These are phyloP conservation scores for Brassica cretica DNA, from an alignment of 345 rosid species.

Conservation along the genomic window DNA sequence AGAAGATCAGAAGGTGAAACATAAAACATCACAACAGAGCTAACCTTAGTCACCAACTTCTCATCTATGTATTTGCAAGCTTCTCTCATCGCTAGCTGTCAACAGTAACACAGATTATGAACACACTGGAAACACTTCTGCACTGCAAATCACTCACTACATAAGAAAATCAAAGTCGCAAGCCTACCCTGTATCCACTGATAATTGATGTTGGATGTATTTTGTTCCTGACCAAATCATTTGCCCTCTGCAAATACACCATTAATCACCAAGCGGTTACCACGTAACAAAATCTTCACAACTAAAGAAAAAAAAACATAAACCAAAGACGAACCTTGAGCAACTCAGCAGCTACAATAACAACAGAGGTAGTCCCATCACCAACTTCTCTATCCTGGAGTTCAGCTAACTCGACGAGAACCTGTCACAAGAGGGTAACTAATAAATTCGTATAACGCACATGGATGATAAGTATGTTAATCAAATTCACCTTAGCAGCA, in stretches of 20 bases:
- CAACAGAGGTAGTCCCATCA: conserved; percentile 52
- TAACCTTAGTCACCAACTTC: conserved; percentile 81
- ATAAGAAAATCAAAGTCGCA: neutral
- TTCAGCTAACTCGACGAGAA: conserved; percentile 95
- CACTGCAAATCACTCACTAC: neutral
- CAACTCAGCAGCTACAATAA: conserved; percentile 85
- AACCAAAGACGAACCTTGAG: conserved; percentile 24
- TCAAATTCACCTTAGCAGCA: conserved; percentile 72
- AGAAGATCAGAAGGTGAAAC: neutral
- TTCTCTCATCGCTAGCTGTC: conserved; percentile 98
- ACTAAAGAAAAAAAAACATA: neutral
- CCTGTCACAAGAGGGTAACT: conserved; percentile 43
- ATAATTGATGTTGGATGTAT: conserved; percentile 97
- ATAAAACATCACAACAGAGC: conserved; percentile 14
- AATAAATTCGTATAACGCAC: neutral
- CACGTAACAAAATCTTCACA: neutral
- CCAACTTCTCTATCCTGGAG: conserved; percentile 90
- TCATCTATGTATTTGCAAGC: conserved; percentile 95
- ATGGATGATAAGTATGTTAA: neutral
- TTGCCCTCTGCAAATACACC: conserved; percentile 68
- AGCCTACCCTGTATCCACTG: conserved; percentile 83
- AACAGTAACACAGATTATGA: conserved; percentile 17
- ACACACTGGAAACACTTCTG: conserved; percentile 1
- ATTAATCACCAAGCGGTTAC: conserved; percentile 12
- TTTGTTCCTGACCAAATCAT: conserved; percentile 95